Percentiles rank a stretch among this genome's conserved stretches.
These are phyloP conservation scores for Acanthamoeba polyphaga DNA, from an alignment of 208 protist genomes.

Conservation along the genomic window DNA sequence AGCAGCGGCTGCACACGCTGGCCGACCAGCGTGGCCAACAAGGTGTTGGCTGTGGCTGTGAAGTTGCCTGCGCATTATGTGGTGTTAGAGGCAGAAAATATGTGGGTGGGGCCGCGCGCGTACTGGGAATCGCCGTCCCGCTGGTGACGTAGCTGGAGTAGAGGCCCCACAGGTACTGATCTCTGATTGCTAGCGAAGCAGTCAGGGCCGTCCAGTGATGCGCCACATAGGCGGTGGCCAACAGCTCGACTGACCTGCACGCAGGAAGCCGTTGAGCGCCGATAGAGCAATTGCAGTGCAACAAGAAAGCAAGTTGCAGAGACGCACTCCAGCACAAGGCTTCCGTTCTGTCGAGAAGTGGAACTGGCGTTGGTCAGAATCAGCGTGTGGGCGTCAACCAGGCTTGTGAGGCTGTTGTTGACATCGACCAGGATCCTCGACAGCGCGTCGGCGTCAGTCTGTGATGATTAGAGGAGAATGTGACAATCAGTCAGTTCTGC, in stretches of 20 bases:
- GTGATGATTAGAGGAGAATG: background rate
- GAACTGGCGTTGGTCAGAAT: background rate
- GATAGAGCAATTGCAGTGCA: no score
- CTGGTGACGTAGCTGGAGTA: background rate
- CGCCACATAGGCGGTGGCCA: background rate
- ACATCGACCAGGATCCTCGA: background rate
- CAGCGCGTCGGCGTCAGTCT: background rate
- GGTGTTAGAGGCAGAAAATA: background rate
- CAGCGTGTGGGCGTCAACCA: background rate
- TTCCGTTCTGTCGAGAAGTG: background rate
- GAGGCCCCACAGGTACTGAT: constrained; percentile 9
- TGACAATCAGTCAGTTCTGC: background rate
- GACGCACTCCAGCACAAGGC: background rate
- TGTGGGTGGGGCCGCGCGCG: background rate
- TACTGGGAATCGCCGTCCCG: background rate
- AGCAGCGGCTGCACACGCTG: background rate
- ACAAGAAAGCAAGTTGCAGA: background rate
- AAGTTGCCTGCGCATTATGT: background rate
- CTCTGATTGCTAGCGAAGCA: background rate
- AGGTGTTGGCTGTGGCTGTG: background rate
- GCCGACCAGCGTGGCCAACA: background rate
- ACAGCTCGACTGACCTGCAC: background rate
- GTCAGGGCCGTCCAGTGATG: constrained; percentile 15
- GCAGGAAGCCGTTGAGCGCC: background rate
- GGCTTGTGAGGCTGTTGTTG: background rate